Evolutionary conservation across 768 basidiomycete genomes (phyloP).

Genomic region (Porphyrellus cyaneotinctus): DNA sequence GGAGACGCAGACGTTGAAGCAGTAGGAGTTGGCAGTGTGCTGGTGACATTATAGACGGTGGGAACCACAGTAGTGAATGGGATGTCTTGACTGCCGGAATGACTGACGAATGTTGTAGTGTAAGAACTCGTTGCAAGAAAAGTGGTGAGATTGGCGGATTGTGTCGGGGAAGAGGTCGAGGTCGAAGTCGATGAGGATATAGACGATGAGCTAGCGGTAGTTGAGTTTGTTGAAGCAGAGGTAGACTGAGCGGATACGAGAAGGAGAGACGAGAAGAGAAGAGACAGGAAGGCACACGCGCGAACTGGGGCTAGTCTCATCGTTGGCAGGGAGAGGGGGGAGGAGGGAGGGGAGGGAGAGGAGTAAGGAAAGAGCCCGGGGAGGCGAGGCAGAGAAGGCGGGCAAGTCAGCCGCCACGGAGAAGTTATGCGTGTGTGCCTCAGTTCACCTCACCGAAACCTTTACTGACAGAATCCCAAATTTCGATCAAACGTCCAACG

Average conservation of each 20-base stretch:
- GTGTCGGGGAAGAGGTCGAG: not conserved
- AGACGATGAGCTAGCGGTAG: constrained; percentile 4
- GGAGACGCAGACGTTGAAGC: constrained; percentile 41
- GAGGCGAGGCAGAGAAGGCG: constrained; percentile 4
- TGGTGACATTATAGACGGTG: constrained; percentile 59
- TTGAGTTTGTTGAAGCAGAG: constrained; percentile 19
- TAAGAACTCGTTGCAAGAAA: constrained; percentile 53
- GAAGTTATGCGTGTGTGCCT: constrained; percentile 14
- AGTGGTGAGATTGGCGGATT: constrained; percentile 40
- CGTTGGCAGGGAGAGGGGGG: not conserved
- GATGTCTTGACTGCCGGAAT: constrained; percentile 46
- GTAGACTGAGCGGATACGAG: constrained; percentile 39
- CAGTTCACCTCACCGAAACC: not conserved
- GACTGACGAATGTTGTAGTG: constrained; percentile 45
- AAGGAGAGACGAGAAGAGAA: constrained; percentile 30
- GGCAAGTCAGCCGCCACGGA: constrained; percentile 30
- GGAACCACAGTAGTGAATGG: constrained; percentile 54
- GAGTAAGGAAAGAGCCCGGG: constrained; percentile 1
- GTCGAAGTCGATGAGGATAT: not conserved
- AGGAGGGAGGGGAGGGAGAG: not conserved
- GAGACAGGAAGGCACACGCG: constrained; percentile 11
- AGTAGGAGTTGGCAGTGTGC: constrained; percentile 48
- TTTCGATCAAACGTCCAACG: constrained; percentile 5
- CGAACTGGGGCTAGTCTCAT: constrained; percentile 9
- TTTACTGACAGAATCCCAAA: not conserved